Base-by-base conservation (phyloP, 768 basidiomycete species). In the Myochromella boudieri region DNA sequence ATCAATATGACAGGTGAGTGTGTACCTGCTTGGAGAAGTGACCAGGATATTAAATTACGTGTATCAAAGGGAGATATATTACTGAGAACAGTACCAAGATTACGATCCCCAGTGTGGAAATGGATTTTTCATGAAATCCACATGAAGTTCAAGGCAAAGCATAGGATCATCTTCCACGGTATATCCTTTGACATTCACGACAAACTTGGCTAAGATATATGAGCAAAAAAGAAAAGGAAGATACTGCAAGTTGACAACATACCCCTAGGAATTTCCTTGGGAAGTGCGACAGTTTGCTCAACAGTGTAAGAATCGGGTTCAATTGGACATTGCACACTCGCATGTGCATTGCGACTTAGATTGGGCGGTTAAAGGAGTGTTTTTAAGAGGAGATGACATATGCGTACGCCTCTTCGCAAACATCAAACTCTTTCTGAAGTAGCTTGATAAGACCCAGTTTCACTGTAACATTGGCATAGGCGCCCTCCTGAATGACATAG, bases 401-500 rank as follows among this genome's bases (percentile, higher is more conserved):
- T 15, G 81, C 94, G 59, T 73, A 97, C 91, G 94, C 93, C 68
- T 97, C 95, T 49, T 95, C 77, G 62, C 95, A 98, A 25, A 97
- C 68, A 54, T 97, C 91, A 55, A 97, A 95, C 14, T 55, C 60
- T 71, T 91, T 97, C 36, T 73, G 66, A 25, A 98, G 69, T n/a
- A 98, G 63, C 71, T 91, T 97, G 61, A 99, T 80, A 22, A 91
- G 69, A 20, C 97, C 97, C n/a, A 98, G 75, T 66, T 97, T 98
- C 46, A 99, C 95, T 1, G 69, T 68, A 3, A 99, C 93, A 55
- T 95, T 84, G 6, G 87, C 95, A 57, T 81, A 89, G 29, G 95
- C 89, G 4, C 97, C 97, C 4, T 94, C 85, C 95, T 97, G 53
- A 7, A 25, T 37, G 6, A 4, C 5, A 24, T 21, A 42, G 26